A percentile compares a stretch with the other conserved stretches of the same genome.
Evolutionary conservation across 148 eudicot genomes (phyloP).

Genomic region (Silene uniflora): DNA sequence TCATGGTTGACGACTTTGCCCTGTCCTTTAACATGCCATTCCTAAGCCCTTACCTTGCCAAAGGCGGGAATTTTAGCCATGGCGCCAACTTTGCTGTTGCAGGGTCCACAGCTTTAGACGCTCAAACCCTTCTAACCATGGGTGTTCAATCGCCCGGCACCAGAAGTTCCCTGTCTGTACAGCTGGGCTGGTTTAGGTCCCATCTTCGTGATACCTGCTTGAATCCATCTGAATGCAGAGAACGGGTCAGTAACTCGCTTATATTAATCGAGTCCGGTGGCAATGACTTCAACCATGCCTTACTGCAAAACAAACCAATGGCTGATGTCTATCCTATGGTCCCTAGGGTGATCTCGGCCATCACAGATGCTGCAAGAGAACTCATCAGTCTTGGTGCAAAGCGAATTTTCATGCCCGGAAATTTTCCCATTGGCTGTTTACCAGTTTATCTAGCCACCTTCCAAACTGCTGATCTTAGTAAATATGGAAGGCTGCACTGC

Average conservation of each 20-base stretch:
- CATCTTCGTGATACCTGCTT: slow-evolving; percentile 1
- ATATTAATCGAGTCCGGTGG: slow-evolving; percentile 37
- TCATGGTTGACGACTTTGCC: slow-evolving; percentile 22
- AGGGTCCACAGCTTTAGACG: slow-evolving; percentile 18
- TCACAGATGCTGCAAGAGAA: slow-evolving; percentile 20
- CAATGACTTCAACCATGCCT: slow-evolving; percentile 35
- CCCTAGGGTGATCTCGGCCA: slow-evolving; percentile 25
- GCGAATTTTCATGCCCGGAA: slow-evolving; percentile 25
- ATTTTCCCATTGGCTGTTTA: slow-evolving; percentile 32
- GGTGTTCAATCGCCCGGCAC: background rate
- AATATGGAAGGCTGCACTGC: slow-evolving; percentile 23
- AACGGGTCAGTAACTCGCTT: slow-evolving; percentile 21
- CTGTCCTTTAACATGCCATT: slow-evolving; percentile 13
- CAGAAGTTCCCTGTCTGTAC: slow-evolving; percentile 16
- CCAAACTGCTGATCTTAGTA: background rate
- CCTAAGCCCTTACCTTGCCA: slow-evolving; percentile 16
- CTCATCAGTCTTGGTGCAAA: slow-evolving; percentile 25
- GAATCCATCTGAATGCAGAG: slow-evolving; percentile 17
- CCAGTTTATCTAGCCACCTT: slow-evolving; percentile 15
- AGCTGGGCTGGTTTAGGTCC: slow-evolving; percentile 20
- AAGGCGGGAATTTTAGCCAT: slow-evolving; percentile 15
- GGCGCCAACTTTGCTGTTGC: slow-evolving; percentile 29
- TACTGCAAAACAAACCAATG: slow-evolving; percentile 16
- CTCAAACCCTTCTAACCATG: background rate
- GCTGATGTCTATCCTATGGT: slow-evolving; percentile 23